A percentile compares a stretch with the other conserved stretches of the same genome.
Evolutionary conservation across 495 filamentous ascomycete species (phyloP).

Genomic region (Talaromyces thailandensis): DNA sequence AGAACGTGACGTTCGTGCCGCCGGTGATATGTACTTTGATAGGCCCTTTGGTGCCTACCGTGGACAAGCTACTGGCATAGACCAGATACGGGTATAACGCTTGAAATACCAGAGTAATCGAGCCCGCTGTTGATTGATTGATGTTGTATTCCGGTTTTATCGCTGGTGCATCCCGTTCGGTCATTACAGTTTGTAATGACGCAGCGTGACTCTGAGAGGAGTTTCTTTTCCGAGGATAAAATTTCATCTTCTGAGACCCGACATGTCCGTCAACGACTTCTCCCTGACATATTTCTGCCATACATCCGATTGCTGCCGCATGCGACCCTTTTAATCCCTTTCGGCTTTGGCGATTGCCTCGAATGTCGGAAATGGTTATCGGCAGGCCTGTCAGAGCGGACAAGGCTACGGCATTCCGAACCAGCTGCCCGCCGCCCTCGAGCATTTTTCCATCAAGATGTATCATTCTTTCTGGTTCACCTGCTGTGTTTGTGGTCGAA

Average conservation of each 20-base stretch:
- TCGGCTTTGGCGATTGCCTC: conserved; percentile 52
- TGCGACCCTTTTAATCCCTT: conserved; percentile 71
- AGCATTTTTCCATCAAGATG: conserved; percentile 61
- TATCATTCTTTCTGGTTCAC: conserved; percentile 9
- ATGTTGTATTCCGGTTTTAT: conserved; percentile 24
- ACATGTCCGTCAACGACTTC: conserved; percentile 43
- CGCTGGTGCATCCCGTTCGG: not conserved
- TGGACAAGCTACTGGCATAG: conserved; percentile 33
- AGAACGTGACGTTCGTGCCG: conserved; percentile 68
- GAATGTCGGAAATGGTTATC: conserved; percentile 57
- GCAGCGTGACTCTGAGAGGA: not conserved
- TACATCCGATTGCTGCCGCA: conserved; percentile 55
- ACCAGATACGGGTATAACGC: conserved; percentile 72
- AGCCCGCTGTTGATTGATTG: conserved; percentile 23
- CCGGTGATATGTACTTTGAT: conserved; percentile 57
- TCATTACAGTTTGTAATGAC: not conserved
- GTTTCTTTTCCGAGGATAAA: conserved; percentile 26
- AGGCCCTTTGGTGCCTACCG: conserved; percentile 22
- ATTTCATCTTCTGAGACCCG: conserved; percentile 45
- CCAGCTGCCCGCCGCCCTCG: conserved; percentile 79
- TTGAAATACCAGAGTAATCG: conserved; percentile 67
- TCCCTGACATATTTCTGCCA: conserved; percentile 56
- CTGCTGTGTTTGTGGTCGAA: not conserved
- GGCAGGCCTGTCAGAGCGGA: conserved; percentile 57
- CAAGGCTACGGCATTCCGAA: conserved; percentile 61